Conservation (phyloP, 2,329 filamentous ascomycete genomes). For the Penicillium sp. region DNA sequence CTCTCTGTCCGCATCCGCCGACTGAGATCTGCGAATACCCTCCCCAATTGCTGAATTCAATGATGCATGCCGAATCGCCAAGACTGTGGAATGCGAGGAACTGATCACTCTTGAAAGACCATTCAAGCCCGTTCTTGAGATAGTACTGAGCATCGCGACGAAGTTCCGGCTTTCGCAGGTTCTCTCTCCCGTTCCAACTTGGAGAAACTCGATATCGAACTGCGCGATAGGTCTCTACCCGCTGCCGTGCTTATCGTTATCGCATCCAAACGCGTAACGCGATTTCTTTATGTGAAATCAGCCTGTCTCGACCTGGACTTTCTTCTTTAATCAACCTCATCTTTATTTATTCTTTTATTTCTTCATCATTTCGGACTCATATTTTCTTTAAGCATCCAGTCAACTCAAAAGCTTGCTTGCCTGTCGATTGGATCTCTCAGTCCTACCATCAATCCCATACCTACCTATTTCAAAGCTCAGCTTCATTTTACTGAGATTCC, state of each 20-base stretch:
- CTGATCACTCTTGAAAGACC: not conserved
- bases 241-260: constrained; percentile 4
- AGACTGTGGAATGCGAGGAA: constrained; percentile 1
- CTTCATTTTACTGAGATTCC: not conserved
- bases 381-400: not conserved
- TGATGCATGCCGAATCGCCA: constrained; percentile 49
- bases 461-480: not conserved
- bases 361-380: not conserved
- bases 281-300: not conserved
- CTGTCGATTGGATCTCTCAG: not conserved
- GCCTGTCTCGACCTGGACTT: not conserved
- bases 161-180: not conserved
- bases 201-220: not conserved
- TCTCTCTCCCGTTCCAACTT: not conserved
- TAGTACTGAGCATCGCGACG: constrained; percentile 11
- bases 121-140: not conserved
- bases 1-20: constrained; percentile 5
- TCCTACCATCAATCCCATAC: not conserved
- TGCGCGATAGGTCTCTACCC: not conserved
- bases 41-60: constrained; percentile 67
- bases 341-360: not conserved
- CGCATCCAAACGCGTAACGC: not conserved
- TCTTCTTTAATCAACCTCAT: not conserved
- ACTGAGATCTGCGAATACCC: constrained; percentile 56
- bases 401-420: not conserved